phyloP scores from a whole-genome alignment of 768 basidiomycete genomes.

The Sarcodon aspratus region DNA sequence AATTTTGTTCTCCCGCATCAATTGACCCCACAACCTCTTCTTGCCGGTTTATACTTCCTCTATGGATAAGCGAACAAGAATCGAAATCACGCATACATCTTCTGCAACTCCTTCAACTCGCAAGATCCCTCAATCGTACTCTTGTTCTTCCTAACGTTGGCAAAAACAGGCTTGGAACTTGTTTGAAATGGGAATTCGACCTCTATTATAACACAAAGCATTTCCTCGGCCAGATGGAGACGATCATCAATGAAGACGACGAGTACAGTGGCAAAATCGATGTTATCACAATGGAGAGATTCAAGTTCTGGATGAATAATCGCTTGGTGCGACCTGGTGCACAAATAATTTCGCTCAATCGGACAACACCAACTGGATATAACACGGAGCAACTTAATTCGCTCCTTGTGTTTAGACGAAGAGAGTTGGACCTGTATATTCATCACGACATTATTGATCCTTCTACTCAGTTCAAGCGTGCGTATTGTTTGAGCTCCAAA shows the following conservation, averaged over 20 bases:
- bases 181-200: conserved; percentile 35
- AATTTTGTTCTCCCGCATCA: not conserved
- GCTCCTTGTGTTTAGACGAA: not conserved
- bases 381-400: too few relatives aligned
- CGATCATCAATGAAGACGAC: not conserved
- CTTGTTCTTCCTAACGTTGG: conserved; percentile 53
- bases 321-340: conserved; percentile 18
- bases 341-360: conserved; percentile 25
- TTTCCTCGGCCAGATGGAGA: conserved; percentile 1
- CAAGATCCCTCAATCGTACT: conserved; percentile 36
- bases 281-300: conserved; percentile 22
- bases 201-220: conserved; percentile 33
- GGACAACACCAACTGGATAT: not conserved
- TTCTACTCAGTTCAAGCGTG: conserved; percentile 3
- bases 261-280: not conserved
- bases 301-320: conserved; percentile 25
- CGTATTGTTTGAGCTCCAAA: conserved; percentile 7
- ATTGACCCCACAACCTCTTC: not conserved
- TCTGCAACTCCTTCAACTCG: conserved; percentile 38
- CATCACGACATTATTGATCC: not conserved
- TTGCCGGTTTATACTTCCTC: conserved; percentile 38
- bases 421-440: conserved; percentile 4
- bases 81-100: conserved; percentile 47
- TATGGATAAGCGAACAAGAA: conserved; percentile 44
- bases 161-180: conserved; percentile 40